Base-by-base conservation (phyloP, 345 rosid species). In the Ceriops tagal region DNA sequence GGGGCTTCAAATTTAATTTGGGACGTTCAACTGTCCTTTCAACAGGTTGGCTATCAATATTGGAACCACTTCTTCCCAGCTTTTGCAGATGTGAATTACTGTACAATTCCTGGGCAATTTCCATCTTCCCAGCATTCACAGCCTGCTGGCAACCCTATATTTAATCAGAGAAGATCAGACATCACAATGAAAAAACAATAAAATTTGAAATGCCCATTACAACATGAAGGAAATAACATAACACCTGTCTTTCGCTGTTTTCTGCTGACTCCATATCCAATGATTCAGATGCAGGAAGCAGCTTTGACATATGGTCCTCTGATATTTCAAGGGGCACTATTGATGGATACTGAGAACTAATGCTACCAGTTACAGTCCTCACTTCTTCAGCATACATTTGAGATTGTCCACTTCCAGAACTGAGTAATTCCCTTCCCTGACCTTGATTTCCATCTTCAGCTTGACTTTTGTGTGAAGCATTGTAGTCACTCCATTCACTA, bases 1-100 rank as follows among this genome's bases (percentile, higher is more conserved):
- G 71, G 16, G 79, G 77, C 55, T 69, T 75, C 70, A 79, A 61
- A 58, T 64, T 75, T 63, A 74, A 37, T 70, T 71, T 78, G 18
- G 73, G 81, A n/a, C 81, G 77, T 43, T 70, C 75, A 61, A 59
- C 64, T 31, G 53, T 28, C 34, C 37, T 57, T n/a, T 69, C 66
- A 43, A 37, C 31, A 43, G 64, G 56, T 31, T 15, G 71, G 62
- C 52, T 72, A 20, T 46, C 58, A 28, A 53, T 53, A 24, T 55
- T 62, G 24, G 65, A 32, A 64, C 31, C 66, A 61, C 16, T 26
- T 21, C 30, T 13, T 58, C 72, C 52, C 22, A 61, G 52, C 7
- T 75, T 75, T n/a, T 64, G 53, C 47, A 67, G 46, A 67, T 53
- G 59, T 22, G 24, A 28, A 19, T 52, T 65, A 61, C 43, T 64